A percentile compares a stretch with the other conserved stretches of the same genome.
phyloP scores from a whole-genome alignment of 2,329 filamentous ascomycete genomes.

The Apiospora phragmitis region DNA sequence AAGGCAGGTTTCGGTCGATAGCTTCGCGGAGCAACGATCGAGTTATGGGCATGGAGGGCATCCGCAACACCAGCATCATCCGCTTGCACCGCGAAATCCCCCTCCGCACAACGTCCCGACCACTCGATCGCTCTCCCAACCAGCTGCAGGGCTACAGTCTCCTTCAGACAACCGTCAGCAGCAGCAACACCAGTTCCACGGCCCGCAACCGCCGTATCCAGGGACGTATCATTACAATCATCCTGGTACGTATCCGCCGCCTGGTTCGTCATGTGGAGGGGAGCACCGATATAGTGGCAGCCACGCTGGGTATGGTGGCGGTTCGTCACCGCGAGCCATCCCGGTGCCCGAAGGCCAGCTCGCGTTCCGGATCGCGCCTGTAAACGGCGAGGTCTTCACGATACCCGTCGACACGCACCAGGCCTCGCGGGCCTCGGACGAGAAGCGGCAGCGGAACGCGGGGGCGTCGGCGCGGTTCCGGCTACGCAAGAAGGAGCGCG shows the following conservation, averaged over 20 bases:
- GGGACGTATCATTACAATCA: conserved; percentile 13
- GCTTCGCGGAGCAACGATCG: neutral
- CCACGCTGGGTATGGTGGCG: neutral
- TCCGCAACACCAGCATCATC: conserved; percentile 22
- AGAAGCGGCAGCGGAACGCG: conserved; percentile 83
- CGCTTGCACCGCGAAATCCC: conserved; percentile 17
- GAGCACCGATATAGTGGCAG: neutral
- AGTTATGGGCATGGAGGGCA: neutral
- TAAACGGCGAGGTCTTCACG: conserved; percentile 45
- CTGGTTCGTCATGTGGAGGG: conserved; percentile 11
- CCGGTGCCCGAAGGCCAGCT: conserved; percentile 30
- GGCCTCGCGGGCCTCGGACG: conserved; percentile 79
- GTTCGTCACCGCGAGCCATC: conserved; percentile 12
- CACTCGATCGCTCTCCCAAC: conserved; percentile 30
- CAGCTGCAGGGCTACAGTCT: neutral
- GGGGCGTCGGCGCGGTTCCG: conserved; percentile 83
- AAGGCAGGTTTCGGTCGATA: conserved; percentile 17
- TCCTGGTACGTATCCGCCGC: conserved; percentile 19
- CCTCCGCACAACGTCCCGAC: conserved; percentile 15
- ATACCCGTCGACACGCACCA: conserved; percentile 79
- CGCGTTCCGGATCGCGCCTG: conserved; percentile 29
- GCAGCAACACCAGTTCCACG: neutral
- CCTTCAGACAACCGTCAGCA: neutral
- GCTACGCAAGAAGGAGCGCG: conserved; percentile 78
- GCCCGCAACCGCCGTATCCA: neutral